Conservation (phyloP, 1,284 basidiomycete genomes). For the Bjerkandera adusta region DNA sequence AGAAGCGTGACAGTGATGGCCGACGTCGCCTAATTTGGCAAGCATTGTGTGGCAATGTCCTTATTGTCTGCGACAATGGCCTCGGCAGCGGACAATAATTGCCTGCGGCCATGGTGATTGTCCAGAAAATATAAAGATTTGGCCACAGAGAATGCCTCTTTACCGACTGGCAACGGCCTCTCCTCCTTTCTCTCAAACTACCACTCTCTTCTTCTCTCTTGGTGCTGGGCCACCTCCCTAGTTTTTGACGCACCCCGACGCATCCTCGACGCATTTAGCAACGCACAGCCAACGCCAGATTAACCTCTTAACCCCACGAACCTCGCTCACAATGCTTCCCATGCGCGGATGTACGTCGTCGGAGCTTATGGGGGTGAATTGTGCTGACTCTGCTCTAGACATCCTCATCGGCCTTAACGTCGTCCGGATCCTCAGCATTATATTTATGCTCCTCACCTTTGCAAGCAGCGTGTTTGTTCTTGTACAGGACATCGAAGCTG, state of each 20-base stretch:
- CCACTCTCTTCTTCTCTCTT: conserved; percentile 8
- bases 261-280: too few relatives aligned
- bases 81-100: conserved; percentile 1
- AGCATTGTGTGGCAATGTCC: conserved; percentile 3
- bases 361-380: background rate
- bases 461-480: conserved; percentile 81
- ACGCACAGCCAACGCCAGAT: too few relatives aligned
- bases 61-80: conserved; percentile 6
- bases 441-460: conserved; percentile 77
- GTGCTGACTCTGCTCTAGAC: conserved; percentile 37
- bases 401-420: conserved; percentile 80
- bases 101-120: background rate
- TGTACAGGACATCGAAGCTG: conserved; percentile 75
- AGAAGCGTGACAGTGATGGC: background rate
- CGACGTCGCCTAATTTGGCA: conserved; percentile 2
- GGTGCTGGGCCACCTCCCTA: conserved; percentile 26
- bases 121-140: conserved; percentile 10
- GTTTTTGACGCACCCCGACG: background rate
- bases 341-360: conserved; percentile 36
- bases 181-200: conserved; percentile 1
- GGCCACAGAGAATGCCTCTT: too few relatives aligned
- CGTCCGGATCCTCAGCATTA: conserved; percentile 76
- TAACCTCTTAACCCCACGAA: conserved; percentile 3
- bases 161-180: conserved; percentile 5
- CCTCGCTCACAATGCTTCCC: conserved; percentile 30